Evolutionary conservation across 306 rosid genomes (phyloP).

Genomic region (Quillaja saponaria): DNA sequence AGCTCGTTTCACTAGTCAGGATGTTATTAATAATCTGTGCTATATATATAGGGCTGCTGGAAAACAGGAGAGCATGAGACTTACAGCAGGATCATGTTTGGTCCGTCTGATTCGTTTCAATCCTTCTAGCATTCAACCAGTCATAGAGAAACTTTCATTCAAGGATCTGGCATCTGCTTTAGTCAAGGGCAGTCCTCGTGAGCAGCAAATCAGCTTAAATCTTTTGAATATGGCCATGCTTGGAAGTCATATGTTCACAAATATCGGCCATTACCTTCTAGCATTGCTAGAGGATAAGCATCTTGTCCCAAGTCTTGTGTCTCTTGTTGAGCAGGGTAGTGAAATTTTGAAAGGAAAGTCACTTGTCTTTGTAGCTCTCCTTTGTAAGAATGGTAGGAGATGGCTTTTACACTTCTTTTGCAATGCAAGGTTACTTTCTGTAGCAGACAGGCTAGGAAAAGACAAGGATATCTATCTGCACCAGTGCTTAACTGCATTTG

Average conservation of each 20-base stretch:
- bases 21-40: conserved; percentile 74
- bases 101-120: conserved; percentile 89
- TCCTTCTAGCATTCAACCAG: conserved; percentile 73
- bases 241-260: conserved; percentile 78
- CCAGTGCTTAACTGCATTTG: conserved; percentile 76
- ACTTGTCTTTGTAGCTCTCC: conserved; percentile 79
- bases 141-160: conserved; percentile 72
- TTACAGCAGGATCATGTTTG: conserved; percentile 96
- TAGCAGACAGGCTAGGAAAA: conserved; percentile 86
- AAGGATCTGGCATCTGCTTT: conserved; percentile 82
- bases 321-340: conserved; percentile 88
- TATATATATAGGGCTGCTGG: conserved; percentile 86
- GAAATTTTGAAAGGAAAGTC: conserved; percentile 90
- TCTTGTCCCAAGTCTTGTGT: conserved; percentile 69
- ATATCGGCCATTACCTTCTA: conserved; percentile 68
- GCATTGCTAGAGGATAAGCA: conserved; percentile 82
- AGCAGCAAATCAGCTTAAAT: conserved; percentile 94
- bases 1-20: conserved; percentile 81
- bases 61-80: conserved; percentile 92
- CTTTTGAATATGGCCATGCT: conserved; percentile 84
- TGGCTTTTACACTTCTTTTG: conserved; percentile 93
- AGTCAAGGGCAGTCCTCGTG: conserved; percentile 79
- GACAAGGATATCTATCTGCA: conserved; percentile 80
- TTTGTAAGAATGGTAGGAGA: conserved; percentile 78
- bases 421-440: conserved; percentile 79